Evolutionary conservation across 1,284 basidiomycete species (phyloP).

Genomic region (Tetrapyrgos nigripes): DNA sequence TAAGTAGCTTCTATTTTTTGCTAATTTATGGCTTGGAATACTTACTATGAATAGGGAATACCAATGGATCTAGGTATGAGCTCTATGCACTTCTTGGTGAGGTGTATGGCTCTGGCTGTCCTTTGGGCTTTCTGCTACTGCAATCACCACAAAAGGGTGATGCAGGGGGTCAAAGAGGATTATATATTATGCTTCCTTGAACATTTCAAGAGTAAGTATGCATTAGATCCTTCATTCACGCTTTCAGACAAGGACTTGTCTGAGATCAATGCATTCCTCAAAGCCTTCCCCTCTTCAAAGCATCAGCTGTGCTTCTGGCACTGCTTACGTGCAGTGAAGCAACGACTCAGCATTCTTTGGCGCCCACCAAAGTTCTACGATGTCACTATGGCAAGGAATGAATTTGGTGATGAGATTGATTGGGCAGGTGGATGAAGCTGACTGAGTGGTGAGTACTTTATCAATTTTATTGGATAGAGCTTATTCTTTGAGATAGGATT

Average conservation of each 20-base stretch:
- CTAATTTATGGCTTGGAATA: neutral
- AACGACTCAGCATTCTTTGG: constrained; percentile 15
- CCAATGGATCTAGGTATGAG: constrained; percentile 16
- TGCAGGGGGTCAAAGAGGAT: constrained; percentile 19
- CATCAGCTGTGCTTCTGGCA: constrained; percentile 40
- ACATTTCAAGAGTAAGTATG: constrained; percentile 24
- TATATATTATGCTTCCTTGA: constrained; percentile 23
- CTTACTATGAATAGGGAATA: constrained; percentile 8
- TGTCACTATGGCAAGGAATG: constrained; percentile 19
- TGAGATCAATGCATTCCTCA: no score
- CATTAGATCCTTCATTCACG: constrained; percentile 18
- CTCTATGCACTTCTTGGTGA: constrained; percentile 19
- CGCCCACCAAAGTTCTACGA: constrained; percentile 21
- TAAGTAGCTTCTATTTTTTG: constrained; percentile 6
- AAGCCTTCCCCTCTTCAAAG: constrained; percentile 29
- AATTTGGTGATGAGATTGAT: constrained; percentile 23
- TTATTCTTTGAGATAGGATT: no score
- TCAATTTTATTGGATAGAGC: constrained; percentile 19
- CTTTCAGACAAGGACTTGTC: constrained; percentile 32
- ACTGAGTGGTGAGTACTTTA: constrained; percentile 8
- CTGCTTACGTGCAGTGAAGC: constrained; percentile 29
- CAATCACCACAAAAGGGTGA: constrained; percentile 8
- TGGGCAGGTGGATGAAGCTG: constrained; percentile 24
- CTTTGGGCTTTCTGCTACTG: constrained; percentile 30
- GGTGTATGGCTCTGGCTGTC: constrained; percentile 17